Base-by-base conservation (phyloP, 768 basidiomycete genomes). In the Lyophyllum shimeji region DNA sequence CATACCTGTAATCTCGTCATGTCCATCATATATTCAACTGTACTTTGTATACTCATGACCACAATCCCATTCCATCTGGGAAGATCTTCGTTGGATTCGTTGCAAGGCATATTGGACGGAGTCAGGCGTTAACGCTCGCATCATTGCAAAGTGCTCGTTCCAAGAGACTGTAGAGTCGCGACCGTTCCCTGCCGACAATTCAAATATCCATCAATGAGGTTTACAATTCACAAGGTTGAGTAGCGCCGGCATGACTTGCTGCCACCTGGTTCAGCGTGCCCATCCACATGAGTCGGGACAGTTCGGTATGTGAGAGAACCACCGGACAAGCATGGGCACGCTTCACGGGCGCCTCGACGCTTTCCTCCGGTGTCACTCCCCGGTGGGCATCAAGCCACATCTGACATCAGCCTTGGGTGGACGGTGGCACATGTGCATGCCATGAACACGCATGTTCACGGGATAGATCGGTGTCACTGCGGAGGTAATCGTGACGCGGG, bases 241-340 rank as follows among this genome's bases (percentile, higher is more conserved):
- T 29, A 29, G 25, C 25, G n/a, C 9, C 25, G 6, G 24, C 25
- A 25, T 57, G 46, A 23, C 56, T 48, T 49, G 46, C 33, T 45
- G 17, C 39, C 27, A 46, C 29, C 40, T 29, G n/a, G 37, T 48
- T 15, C 21, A 17, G n/a, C 20, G 24, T 31, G 7, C 27, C 15
- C 20, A 5, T 52, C 18, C 56, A 49, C 45, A 57, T 48, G 46
- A 31, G 27, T 24, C 5, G n/a, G n/a, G n/a, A n/a, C n/a, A n/a
- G n/a, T n/a, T n/a, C n/a, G n/a, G 23, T 43, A 29, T 27, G 39
- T 43, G 56, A 49, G 46, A 46, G 56, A 57, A 57, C 27, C 20
- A 48, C 18, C 25, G 27, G 46, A 29, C 37, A 17, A 29, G 39
- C 37, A 37, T 46, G 53, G 42, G n/a, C 23, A 18, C 31, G 23